Base-by-base conservation (phyloP, 306 rosid genomes). In the Myrica gale region DNA sequence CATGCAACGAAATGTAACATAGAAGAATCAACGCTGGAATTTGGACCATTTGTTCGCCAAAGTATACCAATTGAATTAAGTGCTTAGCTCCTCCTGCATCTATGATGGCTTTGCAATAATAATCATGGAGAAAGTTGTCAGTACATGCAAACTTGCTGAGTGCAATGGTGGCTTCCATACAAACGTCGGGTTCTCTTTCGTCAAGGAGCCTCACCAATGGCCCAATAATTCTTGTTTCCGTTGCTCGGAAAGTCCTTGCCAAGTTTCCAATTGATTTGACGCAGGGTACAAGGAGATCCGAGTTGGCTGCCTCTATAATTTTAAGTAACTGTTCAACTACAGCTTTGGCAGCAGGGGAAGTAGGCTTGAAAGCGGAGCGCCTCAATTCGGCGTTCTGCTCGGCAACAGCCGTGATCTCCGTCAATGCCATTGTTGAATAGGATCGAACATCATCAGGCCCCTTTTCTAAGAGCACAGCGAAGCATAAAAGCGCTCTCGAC, bases 61-160 rank as follows among this genome's bases (percentile, higher is more conserved):
- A 92, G 67, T 90, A 92, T 15, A 83, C 89, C 4, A 88, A 57
- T 48, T 92, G 97, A 62, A 92, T 84, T 9, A 92, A 68, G 32
- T 88, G 89, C 87, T 90, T 88, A 2, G 92, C 84, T 4, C 97
- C 97, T 12, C 88, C 93, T 3, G 87, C 88, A 2, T 81, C 84
- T 47, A 90, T 90, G 21, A 92, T 87, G n/a, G 96, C 93, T 76
- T 84, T 92, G 81, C 97, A 88, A 23, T 92, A 96, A 58, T 79
- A 87, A 56, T 85, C 85, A 10, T 92, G 93, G 8, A 92, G 90
- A 17, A 84, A 92, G 69, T 92, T 92, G 0, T 90, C 92, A 0
- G 92, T 19, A 58, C 91, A 84, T 0, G 97, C 96, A 58, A 92
- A 92, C 54, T 90, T 92, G 73, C 54, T 83, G 0, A 92, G 88